phyloP scores from a whole-genome alignment of 1,284 basidiomycete species.

The Sphagnurus paluster region DNA sequence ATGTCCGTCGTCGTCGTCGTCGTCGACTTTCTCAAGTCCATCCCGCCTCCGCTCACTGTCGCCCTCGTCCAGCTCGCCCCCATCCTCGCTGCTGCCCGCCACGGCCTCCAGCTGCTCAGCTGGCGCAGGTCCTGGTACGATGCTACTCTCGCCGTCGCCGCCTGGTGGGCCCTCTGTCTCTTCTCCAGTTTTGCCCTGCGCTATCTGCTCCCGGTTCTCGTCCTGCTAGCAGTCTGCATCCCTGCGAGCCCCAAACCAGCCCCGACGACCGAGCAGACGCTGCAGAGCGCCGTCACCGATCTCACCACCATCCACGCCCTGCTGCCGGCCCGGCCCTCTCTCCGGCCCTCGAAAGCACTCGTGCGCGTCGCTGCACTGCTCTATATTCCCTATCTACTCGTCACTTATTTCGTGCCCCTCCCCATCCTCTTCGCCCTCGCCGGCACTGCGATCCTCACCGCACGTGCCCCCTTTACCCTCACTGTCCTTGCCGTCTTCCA shows the following conservation, averaged over 20 bases:
- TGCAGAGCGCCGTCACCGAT: constrained; percentile 57
- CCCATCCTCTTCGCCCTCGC: constrained; percentile 57
- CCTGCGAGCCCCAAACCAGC: constrained; percentile 23
- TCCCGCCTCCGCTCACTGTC: constrained; percentile 59
- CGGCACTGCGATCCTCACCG: constrained; percentile 60
- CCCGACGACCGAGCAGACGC: constrained; percentile 61
- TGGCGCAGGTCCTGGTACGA: constrained; percentile 70
- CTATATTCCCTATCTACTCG: constrained; percentile 59
- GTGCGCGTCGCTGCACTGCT: constrained; percentile 48
- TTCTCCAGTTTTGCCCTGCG: constrained; percentile 53
- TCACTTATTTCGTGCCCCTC: constrained; percentile 57
- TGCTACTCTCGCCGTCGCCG: constrained; percentile 64
- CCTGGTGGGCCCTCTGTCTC: constrained; percentile 81
- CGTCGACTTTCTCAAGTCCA: constrained; percentile 53
- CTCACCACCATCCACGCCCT: constrained; percentile 55
- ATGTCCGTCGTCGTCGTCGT: constrained; percentile 25
- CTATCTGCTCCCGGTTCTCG: constrained; percentile 29
- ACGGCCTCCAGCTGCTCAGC: constrained; percentile 51
- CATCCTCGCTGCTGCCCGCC: constrained; percentile 48
- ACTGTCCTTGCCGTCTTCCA: constrained; percentile 54
- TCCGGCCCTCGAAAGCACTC: constrained; percentile 29
- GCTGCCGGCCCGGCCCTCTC: constrained; percentile 35
- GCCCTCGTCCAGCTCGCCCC: constrained; percentile 62
- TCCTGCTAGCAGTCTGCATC: constrained; percentile 41
- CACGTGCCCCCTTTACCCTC: constrained; percentile 65